Evolutionary conservation across 2,329 filamentous ascomycete genomes (phyloP).

Genomic region (Ceratocystis papillata): DNA sequence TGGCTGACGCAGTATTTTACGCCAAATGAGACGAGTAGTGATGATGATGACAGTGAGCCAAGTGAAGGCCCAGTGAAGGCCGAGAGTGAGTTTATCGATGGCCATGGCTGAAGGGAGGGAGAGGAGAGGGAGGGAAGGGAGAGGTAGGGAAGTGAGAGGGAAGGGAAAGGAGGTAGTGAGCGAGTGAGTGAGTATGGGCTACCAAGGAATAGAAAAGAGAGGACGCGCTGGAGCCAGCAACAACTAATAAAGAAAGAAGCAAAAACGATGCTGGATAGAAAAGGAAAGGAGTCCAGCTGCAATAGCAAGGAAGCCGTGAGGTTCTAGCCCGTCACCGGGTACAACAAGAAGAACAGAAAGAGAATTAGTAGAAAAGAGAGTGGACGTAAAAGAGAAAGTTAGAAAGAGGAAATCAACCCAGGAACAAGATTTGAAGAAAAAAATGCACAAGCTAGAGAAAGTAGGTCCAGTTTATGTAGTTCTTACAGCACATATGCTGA

Average conservation of each 20-base stretch:
- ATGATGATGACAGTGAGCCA: slow-evolving; percentile 27
- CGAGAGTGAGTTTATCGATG: slow-evolving; percentile 18
- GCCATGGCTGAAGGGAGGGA: slow-evolving; percentile 14
- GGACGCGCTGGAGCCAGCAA: not conserved
- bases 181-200: not conserved
- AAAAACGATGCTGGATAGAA: not conserved
- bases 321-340: too few species aligned
- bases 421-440: not conserved
- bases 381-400: not conserved
- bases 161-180: not conserved
- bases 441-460: not conserved
- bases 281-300: not conserved
- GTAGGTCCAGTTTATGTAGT: not conserved
- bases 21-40: slow-evolving; percentile 26
- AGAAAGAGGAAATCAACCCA: not conserved
- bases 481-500: not conserved
- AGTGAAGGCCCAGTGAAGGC: slow-evolving; percentile 28
- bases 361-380: not conserved
- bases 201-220: not conserved
- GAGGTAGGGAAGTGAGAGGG: not conserved
- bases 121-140: not conserved
- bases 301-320: not conserved
- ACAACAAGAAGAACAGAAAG: not conserved
- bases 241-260: not conserved
- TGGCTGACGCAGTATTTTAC: slow-evolving; percentile 25